These are phyloP conservation scores for Zoysia japonica DNA, from an alignment of 176 grass and related monocot genomes.

Conservation along the genomic window DNA sequence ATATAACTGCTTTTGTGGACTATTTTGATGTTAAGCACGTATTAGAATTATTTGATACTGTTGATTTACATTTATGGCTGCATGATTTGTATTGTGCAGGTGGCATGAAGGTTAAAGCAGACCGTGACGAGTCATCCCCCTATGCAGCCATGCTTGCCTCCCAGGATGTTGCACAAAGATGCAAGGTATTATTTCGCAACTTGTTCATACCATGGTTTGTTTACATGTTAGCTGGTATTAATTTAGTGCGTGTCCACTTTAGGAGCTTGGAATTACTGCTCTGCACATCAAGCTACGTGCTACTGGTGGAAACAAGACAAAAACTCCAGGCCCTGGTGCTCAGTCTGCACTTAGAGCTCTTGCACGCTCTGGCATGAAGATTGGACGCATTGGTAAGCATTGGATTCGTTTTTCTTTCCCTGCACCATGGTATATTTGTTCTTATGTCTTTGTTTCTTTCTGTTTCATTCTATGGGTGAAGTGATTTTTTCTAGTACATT, in stretches of 20 bases:
- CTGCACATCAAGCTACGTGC: constrained; percentile 75
- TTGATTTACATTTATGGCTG: no score
- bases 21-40: no score
- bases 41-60: no score
- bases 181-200: constrained; percentile 47
- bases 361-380: constrained; percentile 75
- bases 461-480: neutral
- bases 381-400: constrained; percentile 66
- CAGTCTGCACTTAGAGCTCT: constrained; percentile 72
- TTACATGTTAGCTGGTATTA: no score
- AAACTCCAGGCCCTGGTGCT: constrained; percentile 72
- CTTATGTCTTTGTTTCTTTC: neutral
- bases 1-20: no score
- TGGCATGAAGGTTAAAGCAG: constrained; percentile 83
- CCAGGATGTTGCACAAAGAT: constrained; percentile 68
- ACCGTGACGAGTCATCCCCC: constrained; percentile 74
- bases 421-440: neutral
- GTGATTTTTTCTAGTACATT: neutral
- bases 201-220: no score
- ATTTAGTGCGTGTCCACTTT: no score
- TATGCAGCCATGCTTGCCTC: constrained; percentile 87
- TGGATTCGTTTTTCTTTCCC: neutral
- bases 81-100: constrained; percentile 26
- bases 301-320: constrained; percentile 79
- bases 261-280: constrained; percentile 83